A percentile compares a stretch with the other conserved stretches of the same genome.
Evolutionary conservation across 2,329 filamentous ascomycete genomes (phyloP).

Genomic region (Cladosporium halotolerans): DNA sequence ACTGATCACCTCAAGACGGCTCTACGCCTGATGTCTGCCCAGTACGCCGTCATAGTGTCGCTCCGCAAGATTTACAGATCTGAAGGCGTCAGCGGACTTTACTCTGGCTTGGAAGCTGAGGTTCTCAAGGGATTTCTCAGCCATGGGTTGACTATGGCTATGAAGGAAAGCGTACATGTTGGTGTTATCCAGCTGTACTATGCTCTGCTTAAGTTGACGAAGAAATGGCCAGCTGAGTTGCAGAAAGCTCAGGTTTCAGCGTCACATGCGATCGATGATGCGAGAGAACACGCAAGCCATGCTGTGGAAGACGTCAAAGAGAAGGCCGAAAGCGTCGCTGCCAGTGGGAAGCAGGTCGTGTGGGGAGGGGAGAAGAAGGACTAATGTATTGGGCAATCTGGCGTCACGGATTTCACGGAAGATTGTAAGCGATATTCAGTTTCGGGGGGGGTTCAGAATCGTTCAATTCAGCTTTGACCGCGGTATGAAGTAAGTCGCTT

Average conservation of each 20-base stretch:
- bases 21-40: slow-evolving; percentile 23
- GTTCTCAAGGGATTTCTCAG: slow-evolving; percentile 77
- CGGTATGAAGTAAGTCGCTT: too few relatives aligned
- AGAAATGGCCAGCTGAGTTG: slow-evolving; percentile 37
- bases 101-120: slow-evolving; percentile 69
- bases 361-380: slow-evolving; percentile 14
- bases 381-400: neutral
- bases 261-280: neutral
- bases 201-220: slow-evolving; percentile 47
- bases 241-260: slow-evolving; percentile 20
- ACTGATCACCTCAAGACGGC: slow-evolving; percentile 2
- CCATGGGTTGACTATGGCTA: slow-evolving; percentile 80
- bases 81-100: slow-evolving; percentile 65
- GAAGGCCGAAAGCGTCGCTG: slow-evolving; percentile 26
- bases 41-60: slow-evolving; percentile 26
- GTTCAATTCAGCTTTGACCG: too few relatives aligned
- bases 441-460: too few relatives aligned
- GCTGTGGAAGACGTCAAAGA: slow-evolving; percentile 24
- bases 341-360: slow-evolving; percentile 16
- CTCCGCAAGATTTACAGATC: slow-evolving; percentile 27
- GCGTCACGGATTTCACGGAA: neutral
- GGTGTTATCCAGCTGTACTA: slow-evolving; percentile 69
- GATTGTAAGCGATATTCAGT: too few relatives aligned
- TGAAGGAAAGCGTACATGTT: slow-evolving; percentile 71
- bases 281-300: slow-evolving; percentile 9